Conservation (phyloP, 1,284 basidiomycete species). For the Trichosporon faecale region DNA sequence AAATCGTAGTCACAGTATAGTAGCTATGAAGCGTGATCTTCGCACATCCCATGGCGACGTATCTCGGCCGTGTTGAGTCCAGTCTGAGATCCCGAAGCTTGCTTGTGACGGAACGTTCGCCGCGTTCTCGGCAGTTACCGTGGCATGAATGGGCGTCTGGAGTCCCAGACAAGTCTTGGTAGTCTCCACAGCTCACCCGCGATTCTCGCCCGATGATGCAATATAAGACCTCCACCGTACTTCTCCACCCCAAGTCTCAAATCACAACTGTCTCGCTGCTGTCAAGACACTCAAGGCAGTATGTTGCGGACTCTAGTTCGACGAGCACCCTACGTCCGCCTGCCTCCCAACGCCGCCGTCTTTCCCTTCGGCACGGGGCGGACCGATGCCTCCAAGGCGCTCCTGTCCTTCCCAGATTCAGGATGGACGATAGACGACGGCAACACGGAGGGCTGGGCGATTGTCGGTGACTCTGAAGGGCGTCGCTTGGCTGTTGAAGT, state of each 20-base stretch:
- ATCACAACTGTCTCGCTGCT: not conserved
- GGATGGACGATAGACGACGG: conserved; percentile 60
- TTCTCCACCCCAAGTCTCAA: not conserved
- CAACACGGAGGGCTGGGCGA: conserved; percentile 64
- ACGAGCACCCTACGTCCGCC: conserved; percentile 34
- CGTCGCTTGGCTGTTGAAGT: conserved; percentile 64
- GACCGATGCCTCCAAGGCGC: conserved; percentile 31
- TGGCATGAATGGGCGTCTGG: too few relatives aligned
- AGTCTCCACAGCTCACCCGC: not conserved
- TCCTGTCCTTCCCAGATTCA: conserved; percentile 55
- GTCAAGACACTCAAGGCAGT: too few relatives aligned
- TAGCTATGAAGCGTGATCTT: too few relatives aligned
- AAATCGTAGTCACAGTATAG: too few relatives aligned
- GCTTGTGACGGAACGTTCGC: too few relatives aligned
- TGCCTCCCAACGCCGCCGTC: conserved; percentile 37
- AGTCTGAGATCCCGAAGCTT: too few relatives aligned
- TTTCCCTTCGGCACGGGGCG: conserved; percentile 28
- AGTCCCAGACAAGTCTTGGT: not conserved
- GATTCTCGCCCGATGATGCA: not conserved
- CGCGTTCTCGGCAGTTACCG: too few relatives aligned
- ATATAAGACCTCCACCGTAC: not conserved
- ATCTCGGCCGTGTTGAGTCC: too few relatives aligned
- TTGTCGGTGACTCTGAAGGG: conserved; percentile 59
- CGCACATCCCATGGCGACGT: too few relatives aligned
- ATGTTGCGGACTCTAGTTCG: conserved; percentile 14